phyloP scores from a whole-genome alignment of 768 basidiomycete genomes.

The Nevesoporus exiguus region DNA sequence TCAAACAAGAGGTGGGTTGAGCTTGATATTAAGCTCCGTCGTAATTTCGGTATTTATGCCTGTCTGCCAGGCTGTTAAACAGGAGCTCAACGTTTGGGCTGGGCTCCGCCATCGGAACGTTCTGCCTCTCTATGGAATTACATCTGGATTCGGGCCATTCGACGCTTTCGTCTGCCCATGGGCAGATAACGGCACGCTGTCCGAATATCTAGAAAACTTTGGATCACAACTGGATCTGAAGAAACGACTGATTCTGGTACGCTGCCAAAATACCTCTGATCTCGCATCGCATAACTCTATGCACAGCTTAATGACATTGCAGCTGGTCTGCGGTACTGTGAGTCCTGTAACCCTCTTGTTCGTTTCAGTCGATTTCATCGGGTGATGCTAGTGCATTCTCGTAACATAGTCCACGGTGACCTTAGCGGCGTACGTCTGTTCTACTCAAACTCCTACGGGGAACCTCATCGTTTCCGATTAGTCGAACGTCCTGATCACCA shows the following conservation, averaged over 20 bases:
- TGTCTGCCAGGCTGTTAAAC: conserved; percentile 19
- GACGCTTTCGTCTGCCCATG: conserved; percentile 35
- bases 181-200: conserved; percentile 31
- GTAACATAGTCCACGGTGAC: conserved; percentile 38
- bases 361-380: not conserved
- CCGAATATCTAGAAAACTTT: conserved; percentile 26
- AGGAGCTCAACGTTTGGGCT: conserved; percentile 32
- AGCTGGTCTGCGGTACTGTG: conserved; percentile 23
- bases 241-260: conserved; percentile 18
- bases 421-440: conserved; percentile 33
- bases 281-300: not conserved
- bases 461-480: conserved; percentile 6
- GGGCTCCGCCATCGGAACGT: conserved; percentile 29
- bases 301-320: conserved; percentile 25
- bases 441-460: not conserved
- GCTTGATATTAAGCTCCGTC: not conserved
- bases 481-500: conserved; percentile 24
- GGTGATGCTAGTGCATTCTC: conserved; percentile 18
- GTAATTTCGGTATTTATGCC: conserved; percentile 5
- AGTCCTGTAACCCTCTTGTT: not conserved
- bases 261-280: not conserved
- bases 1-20: conserved; percentile 16
- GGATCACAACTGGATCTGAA: conserved; percentile 8
- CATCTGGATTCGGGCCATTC: conserved; percentile 26
- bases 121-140: conserved; percentile 28